Conservation (phyloP, 345 rosid genomes). For the Syzygium aromaticum region DNA sequence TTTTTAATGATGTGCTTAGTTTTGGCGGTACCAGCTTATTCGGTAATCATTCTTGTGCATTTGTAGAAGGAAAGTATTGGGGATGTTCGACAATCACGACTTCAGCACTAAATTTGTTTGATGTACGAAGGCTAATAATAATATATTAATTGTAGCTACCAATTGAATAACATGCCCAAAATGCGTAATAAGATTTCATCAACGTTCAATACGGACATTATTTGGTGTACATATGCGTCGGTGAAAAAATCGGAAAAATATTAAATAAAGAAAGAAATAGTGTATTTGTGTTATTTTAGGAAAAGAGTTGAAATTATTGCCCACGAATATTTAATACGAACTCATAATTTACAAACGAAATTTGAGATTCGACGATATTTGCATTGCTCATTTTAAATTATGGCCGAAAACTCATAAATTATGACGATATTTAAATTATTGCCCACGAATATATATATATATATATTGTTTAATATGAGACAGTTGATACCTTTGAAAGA, state of each 20-base stretch:
- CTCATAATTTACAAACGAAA: no score
- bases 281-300: no score
- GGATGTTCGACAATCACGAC: background rate
- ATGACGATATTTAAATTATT: no score
- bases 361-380: background rate
- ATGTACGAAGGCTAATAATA: background rate
- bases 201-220: background rate
- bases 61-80: background rate
- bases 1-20: background rate
- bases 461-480: background rate
- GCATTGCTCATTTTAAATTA: background rate
- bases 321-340: no score
- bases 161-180: background rate
- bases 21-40: background rate
- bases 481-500: background rate
- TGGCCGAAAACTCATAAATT: no score
- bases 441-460: background rate
- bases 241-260: no score
- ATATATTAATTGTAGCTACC: background rate
- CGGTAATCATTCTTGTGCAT: background rate
- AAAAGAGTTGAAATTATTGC: no score
- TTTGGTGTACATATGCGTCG: no score
- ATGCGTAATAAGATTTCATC: background rate
- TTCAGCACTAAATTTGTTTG: background rate
- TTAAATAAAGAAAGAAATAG: no score